A percentile compares a stretch with the other conserved stretches of the same genome.
phyloP scores from a whole-genome alignment of 768 basidiomycete species.

The Udeniomyces megalosporus region DNA sequence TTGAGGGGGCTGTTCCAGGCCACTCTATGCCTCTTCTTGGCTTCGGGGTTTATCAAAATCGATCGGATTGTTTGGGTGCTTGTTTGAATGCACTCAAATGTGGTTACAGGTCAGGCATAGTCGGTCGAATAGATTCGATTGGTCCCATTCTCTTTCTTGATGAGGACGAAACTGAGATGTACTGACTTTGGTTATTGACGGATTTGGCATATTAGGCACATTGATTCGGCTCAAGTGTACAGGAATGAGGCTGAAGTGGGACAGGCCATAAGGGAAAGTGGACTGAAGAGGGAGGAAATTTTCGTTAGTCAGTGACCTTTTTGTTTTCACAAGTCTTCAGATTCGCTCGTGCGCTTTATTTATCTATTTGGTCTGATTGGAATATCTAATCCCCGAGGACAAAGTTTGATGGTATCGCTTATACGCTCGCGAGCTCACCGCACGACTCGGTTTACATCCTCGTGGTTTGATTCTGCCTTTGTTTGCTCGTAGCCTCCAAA shows the following conservation, averaged over 20 bases:
- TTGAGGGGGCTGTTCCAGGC: background rate
- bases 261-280: background rate
- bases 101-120: background rate
- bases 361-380: background rate
- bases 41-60: constrained; percentile 11
- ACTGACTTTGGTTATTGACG: too few relatives aligned
- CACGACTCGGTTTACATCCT: background rate
- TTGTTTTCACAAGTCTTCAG: background rate
- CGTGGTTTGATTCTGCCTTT: background rate
- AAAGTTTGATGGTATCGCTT: too few relatives aligned
- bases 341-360: background rate
- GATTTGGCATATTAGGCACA: background rate
- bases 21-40: constrained; percentile 7
- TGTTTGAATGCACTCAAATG: background rate
- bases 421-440: too few relatives aligned
- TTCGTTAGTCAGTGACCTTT: constrained; percentile 14
- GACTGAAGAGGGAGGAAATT: constrained; percentile 7
- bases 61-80: background rate
- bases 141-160: too few relatives aligned
- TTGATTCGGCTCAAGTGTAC: constrained; percentile 10
- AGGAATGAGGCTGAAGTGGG: constrained; percentile 7
- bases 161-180: too few relatives aligned
- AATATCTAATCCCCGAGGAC: too few relatives aligned
- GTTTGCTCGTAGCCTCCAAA: constrained; percentile 7
- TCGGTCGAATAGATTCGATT: too few relatives aligned